Evolutionary conservation across 1,284 basidiomycete species (phyloP).

Genomic region (Pseudozyma sp.): DNA sequence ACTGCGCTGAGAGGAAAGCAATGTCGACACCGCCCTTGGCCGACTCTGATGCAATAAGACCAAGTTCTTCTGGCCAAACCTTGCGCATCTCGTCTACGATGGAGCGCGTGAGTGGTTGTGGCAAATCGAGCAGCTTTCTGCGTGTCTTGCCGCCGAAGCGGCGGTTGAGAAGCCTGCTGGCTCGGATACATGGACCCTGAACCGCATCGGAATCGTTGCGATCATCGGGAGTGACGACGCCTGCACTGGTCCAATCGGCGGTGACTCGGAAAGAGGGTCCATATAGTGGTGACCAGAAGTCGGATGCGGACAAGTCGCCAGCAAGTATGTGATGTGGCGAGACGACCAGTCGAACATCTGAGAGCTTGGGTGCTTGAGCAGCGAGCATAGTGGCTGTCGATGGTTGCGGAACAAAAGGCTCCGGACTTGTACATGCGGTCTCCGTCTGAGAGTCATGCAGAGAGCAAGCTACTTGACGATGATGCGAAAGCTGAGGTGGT

Average conservation of each 20-base stretch:
- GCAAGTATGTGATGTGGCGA: conserved; percentile 30
- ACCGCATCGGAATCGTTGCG: neutral
- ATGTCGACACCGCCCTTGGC: conserved; percentile 1
- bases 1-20: conserved; percentile 22
- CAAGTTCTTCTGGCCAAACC: conserved; percentile 17
- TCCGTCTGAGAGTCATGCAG: neutral
- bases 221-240: neutral
- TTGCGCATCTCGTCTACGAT: conserved; percentile 12
- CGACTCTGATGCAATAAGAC: neutral
- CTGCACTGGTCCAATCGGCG: neutral
- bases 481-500: conserved; percentile 22
- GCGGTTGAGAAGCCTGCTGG: conserved; percentile 14
- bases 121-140: conserved; percentile 31
- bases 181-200: conserved; percentile 4
- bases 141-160: conserved; percentile 17
- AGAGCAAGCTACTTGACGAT: conserved; percentile 25
- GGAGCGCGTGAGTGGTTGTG: conserved; percentile 16
- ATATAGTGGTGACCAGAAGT: conserved; percentile 39
- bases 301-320: conserved; percentile 19
- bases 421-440: neutral
- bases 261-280: conserved; percentile 24
- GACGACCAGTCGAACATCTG: conserved; percentile 22
- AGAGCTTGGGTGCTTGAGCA: conserved; percentile 7
- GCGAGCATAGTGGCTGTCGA: conserved; percentile 9
- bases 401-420: neutral